Evolutionary conservation across 768 basidiomycete genomes (phyloP).

Genomic region (Daedaleopsis nitida): DNA sequence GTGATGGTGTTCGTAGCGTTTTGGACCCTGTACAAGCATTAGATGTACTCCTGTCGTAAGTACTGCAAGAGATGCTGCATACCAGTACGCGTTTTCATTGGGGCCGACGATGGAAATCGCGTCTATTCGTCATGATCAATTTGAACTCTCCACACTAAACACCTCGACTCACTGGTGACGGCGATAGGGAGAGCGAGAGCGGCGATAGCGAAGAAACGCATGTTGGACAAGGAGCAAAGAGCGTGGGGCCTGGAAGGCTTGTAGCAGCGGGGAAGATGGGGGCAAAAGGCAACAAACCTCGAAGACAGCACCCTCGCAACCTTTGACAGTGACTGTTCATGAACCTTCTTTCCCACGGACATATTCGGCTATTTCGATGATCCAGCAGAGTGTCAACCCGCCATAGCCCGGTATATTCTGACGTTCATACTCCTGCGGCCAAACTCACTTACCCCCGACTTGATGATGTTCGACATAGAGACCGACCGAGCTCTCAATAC

Average conservation of each 20-base stretch:
- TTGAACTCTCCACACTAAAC: neutral
- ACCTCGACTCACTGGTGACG: conserved; percentile 22
- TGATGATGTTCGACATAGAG: too few relatives aligned
- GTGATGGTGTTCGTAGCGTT: conserved; percentile 36
- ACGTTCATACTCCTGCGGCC: neutral
- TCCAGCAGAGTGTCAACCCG: too few relatives aligned
- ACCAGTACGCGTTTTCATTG: conserved; percentile 35
- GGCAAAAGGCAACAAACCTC: conserved; percentile 20
- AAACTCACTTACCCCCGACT: too few relatives aligned
- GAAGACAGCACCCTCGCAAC: conserved; percentile 10
- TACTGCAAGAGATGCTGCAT: neutral
- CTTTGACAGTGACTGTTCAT: conserved; percentile 8
- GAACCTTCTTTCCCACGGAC: conserved; percentile 15
- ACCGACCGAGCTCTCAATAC: too few relatives aligned
- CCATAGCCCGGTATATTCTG: neutral
- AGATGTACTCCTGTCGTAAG: neutral
- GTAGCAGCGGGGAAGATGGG: conserved; percentile 19
- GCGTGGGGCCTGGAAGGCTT: conserved; percentile 12
- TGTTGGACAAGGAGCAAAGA: conserved; percentile 19
- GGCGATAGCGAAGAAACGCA: conserved; percentile 30
- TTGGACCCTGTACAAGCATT: conserved; percentile 34
- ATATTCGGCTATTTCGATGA: too few relatives aligned
- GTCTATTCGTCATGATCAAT: conserved; percentile 22
- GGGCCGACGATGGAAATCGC: conserved; percentile 35
- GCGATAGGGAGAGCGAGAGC: conserved; percentile 31